Conservation (phyloP, 1,284 basidiomycete species). For the Tilletia indica region DNA sequence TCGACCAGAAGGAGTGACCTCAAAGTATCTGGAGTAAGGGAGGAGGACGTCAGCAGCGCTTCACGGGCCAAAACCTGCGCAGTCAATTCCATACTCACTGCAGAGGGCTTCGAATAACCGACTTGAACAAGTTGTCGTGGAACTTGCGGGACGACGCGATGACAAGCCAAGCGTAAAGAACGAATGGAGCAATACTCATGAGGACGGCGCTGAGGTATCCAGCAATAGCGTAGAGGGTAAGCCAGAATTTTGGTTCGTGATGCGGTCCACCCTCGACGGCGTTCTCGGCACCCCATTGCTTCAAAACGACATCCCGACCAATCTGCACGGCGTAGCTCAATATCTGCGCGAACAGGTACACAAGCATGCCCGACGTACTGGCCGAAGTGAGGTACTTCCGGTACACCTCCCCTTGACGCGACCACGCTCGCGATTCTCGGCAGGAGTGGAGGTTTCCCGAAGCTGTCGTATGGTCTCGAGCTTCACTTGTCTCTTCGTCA, state of each 20-base stretch:
- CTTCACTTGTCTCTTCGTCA: constrained; percentile 45
- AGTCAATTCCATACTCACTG: constrained; percentile 33
- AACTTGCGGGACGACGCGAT: constrained; percentile 45
- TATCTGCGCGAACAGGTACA: constrained; percentile 45
- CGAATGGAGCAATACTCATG: constrained; percentile 50
- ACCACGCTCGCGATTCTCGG: constrained; percentile 48
- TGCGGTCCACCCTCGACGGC: constrained; percentile 27
- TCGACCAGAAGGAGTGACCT: constrained; percentile 62
- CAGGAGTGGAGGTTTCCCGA: constrained; percentile 44
- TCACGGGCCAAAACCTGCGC: not conserved
- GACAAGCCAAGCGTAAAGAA: constrained; percentile 50
- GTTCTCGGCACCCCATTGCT: constrained; percentile 52
- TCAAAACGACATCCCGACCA: constrained; percentile 50
- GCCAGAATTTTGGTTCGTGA: constrained; percentile 39
- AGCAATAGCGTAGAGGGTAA: constrained; percentile 48
- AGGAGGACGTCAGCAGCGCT: not conserved
- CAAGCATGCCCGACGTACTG: constrained; percentile 35
- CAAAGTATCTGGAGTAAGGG: constrained; percentile 33
- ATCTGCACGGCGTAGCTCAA: constrained; percentile 47
- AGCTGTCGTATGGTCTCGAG: constrained; percentile 49
- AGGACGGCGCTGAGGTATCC: constrained; percentile 42
- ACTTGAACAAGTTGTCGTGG: constrained; percentile 50
- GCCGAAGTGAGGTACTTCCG: constrained; percentile 47
- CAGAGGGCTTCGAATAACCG: constrained; percentile 45
- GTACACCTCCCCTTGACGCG: constrained; percentile 50